These are phyloP conservation scores for Collybia sordida DNA, from an alignment of 768 basidiomycete species.

Conservation along the genomic window DNA sequence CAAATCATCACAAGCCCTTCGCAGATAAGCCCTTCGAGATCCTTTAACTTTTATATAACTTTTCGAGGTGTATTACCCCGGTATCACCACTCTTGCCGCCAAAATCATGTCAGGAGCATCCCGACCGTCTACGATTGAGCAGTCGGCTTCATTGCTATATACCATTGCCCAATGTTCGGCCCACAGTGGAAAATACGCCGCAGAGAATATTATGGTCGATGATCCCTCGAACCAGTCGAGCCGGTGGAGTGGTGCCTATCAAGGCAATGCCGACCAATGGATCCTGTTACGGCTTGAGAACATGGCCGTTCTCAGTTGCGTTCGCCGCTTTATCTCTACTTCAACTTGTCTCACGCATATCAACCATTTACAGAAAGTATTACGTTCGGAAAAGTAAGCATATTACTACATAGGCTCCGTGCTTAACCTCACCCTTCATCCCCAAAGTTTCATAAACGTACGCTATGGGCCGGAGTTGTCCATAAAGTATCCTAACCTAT, in stretches of 20 bases:
- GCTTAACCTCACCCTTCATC: conserved; percentile 1
- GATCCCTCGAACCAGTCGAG: conserved; percentile 63
- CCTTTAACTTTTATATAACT: too few species aligned
- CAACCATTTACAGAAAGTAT: conserved; percentile 49
- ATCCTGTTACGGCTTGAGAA: conserved; percentile 64
- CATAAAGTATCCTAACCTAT: conserved; percentile 6
- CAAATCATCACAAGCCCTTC: too few species aligned
- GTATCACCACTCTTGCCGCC: too few species aligned
- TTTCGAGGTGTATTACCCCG: too few species aligned
- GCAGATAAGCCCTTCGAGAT: too few species aligned
- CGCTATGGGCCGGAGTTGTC: conserved; percentile 8
- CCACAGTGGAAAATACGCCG: conserved; percentile 67
- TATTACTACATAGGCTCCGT: not conserved
- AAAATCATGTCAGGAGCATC: too few species aligned
- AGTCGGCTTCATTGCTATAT: conserved; percentile 38
- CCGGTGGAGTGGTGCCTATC: conserved; percentile 74
- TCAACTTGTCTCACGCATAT: conserved; percentile 3
- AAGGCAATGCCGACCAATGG: conserved; percentile 66
- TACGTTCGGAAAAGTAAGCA: conserved; percentile 77
- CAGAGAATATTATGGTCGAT: conserved; percentile 70
- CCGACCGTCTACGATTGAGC: not conserved
- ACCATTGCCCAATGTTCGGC: conserved; percentile 62
- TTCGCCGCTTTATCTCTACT: conserved; percentile 12
- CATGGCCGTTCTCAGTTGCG: conserved; percentile 65
- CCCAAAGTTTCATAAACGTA: conserved; percentile 43